Evolutionary conservation across 306 rosid genomes (phyloP), one percentile per base, ranked within the genome.

Genomic region (Cicer pinnatifidum): DNA sequence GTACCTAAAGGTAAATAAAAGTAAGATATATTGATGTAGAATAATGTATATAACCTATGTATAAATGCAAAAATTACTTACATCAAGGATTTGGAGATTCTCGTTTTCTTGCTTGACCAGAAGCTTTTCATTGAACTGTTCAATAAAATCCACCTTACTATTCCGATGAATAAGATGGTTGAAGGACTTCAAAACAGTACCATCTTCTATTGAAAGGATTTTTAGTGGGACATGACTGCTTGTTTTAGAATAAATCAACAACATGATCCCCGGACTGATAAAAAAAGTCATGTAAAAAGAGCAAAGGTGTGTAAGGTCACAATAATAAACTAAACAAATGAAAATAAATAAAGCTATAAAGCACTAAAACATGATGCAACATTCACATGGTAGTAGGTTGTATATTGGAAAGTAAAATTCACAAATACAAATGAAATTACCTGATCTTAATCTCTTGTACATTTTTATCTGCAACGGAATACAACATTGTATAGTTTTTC

Each of bases 101-200:
- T 93, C 98, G 78, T 93, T 88, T 88, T 93, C 98, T 81, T 93
- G 98, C 85, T 93, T 93, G 75, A 93, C 98, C 50, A 93, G 98
- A 81, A 93, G 97, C 85, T 93, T 93, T 84, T 93, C 98, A 64
- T 93, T 93, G 84, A 93, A 93, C 82, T 93, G 98, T 80, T 93
- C 98, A 54, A 93, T 93, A 73, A 93, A 93, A 83, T 93, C 98
- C 77, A 93, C 98, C 84, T 93, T 93, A 85, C 86, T 93, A 83
- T 88, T 93, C 83, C 97, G 96, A 78, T 90, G 98, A 80, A 93
- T 93, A 37, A 91, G 90, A 83, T 93, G 98, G 62, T 89, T 89
- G 84, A 93, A 93, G 40, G 98, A 89, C 80, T 93, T 93, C 81
- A 93, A 91, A 78, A 93, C 98, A 74, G 97, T 88, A 45, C 97